Conservation (phyloP, 1,139 yeast genomes). For the Yamadazyma triangularis region DNA sequence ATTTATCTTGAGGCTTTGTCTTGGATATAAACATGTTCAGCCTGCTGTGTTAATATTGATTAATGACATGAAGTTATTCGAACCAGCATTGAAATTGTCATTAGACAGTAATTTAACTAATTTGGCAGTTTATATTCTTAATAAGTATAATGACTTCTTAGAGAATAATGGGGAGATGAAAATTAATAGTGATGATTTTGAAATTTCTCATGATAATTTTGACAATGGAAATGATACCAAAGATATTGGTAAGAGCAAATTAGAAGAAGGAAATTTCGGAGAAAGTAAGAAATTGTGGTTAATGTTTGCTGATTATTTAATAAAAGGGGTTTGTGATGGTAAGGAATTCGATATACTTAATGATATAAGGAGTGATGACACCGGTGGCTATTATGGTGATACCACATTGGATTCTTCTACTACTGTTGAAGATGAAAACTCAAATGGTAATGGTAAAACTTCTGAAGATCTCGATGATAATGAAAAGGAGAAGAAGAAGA, state of each 20-base stretch:
- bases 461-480: neutral
- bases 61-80: conserved; percentile 58
- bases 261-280: conserved; percentile 34
- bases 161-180: conserved; percentile 9
- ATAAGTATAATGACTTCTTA: conserved; percentile 26
- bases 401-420: too few relatives aligned
- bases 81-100: conserved; percentile 78
- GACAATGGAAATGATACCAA: conserved; percentile 12
- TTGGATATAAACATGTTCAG: conserved; percentile 51
- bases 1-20: conserved; percentile 70
- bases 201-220: conserved; percentile 8
- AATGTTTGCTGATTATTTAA: conserved; percentile 57
- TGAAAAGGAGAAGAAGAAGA: neutral
- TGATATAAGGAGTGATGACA: conserved; percentile 7
- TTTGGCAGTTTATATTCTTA: conserved; percentile 42
- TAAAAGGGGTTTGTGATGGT: conserved; percentile 33
- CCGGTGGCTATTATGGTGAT: too few relatives aligned
- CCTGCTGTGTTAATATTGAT: conserved; percentile 73
- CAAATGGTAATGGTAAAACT: too few relatives aligned
- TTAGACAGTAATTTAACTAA: conserved; percentile 58
- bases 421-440: too few relatives aligned
- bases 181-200: conserved; percentile 7
- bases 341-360: conserved; percentile 18
- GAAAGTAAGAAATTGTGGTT: conserved; percentile 73
- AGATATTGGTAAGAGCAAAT: conserved; percentile 20